Evolutionary conservation across 2,329 filamentous ascomycete species (phyloP).

Genomic region (Ophiostoma triangulosporum): DNA sequence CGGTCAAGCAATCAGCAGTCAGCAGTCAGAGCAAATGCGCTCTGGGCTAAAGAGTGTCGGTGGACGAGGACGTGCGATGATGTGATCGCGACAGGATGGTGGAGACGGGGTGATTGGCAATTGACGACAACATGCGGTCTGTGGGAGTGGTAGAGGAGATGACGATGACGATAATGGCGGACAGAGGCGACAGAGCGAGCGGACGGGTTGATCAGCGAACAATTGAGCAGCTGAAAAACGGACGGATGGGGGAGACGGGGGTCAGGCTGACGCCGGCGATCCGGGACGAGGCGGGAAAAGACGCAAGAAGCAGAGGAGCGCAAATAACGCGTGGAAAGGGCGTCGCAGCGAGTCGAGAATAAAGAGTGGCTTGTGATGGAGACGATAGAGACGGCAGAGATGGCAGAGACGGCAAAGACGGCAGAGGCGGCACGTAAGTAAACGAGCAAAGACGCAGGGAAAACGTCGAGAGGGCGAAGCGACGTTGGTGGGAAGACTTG

Average conservation of each 20-base stretch:
- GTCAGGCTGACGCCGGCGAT: neutral
- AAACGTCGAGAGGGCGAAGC: neutral
- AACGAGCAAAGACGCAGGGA: neutral
- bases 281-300: neutral
- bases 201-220: neutral
- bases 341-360: neutral
- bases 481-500: slow-evolving; percentile 3
- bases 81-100: neutral
- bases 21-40: neutral
- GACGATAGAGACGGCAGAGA: neutral
- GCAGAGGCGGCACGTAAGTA: too few relatives aligned
- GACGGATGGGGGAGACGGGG: neutral
- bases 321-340: neutral
- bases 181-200: neutral
- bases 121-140: slow-evolving; percentile 8
- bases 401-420: neutral
- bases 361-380: neutral
- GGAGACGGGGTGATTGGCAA: neutral
- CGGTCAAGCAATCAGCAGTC: too few relatives aligned
- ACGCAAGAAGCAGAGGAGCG: neutral
- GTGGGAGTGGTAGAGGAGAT: too few relatives aligned
- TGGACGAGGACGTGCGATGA: neutral
- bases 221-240: neutral
- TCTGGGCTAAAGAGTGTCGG: neutral
- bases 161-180: too few relatives aligned